A percentile compares a stretch with the other conserved stretches of the same genome.
Conservation (phyloP, 495 filamentous ascomycete genomes). For the Trichoderma asperelloides region DNA sequence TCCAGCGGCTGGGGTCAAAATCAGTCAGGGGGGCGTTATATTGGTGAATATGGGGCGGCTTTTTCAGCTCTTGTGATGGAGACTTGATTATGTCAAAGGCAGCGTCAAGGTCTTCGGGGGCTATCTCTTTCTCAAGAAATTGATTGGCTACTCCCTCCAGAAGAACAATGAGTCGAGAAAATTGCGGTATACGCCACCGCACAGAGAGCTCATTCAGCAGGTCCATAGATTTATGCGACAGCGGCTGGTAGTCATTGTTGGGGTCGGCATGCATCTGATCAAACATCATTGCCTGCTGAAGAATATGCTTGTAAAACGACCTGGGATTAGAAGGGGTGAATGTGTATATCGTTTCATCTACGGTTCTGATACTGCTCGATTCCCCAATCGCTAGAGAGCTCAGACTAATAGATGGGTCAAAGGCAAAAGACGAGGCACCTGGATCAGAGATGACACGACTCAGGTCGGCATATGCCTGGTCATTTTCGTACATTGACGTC, state of each 20-base stretch:
- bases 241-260: conserved; percentile 46
- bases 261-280: conserved; percentile 43
- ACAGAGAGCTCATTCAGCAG: conserved; percentile 75
- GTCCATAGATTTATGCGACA: conserved; percentile 76
- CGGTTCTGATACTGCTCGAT: conserved; percentile 36
- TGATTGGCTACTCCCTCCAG: conserved; percentile 78
- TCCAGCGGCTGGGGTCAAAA: conserved; percentile 56
- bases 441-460: conserved; percentile 40
- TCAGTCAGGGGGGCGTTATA: conserved; percentile 31
- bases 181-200: conserved; percentile 84
- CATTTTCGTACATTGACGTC: conserved; percentile 30
- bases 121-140: conserved; percentile 78
- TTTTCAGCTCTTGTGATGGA: conserved; percentile 47
- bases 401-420: conserved; percentile 74
- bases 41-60: conserved; percentile 33
- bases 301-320: conserved; percentile 66
- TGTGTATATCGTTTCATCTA: conserved; percentile 56
- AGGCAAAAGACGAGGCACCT: conserved; percentile 44
- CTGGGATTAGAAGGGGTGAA: conserved; percentile 86
- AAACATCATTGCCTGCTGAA: conserved; percentile 62
- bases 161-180: conserved; percentile 70
- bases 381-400: conserved; percentile 59
- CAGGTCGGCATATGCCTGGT: conserved; percentile 50
- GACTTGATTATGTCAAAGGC: conserved; percentile 77
- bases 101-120: conserved; percentile 68